Conservation (phyloP, 805 yeast species). For the Cephaloascus albidus region DNA sequence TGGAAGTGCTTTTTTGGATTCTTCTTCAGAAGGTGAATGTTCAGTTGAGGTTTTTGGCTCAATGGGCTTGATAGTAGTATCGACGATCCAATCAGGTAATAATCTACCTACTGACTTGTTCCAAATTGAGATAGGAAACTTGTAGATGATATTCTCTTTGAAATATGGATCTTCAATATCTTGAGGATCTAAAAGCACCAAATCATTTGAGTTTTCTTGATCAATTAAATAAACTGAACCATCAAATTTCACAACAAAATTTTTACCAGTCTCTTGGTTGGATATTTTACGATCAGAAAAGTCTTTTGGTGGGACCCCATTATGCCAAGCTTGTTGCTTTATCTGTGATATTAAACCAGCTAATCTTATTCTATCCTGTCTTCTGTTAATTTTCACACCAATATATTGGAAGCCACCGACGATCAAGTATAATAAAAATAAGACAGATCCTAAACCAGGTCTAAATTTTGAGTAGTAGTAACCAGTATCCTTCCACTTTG, state of each 20-base stretch:
- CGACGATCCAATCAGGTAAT: constrained; percentile 4
- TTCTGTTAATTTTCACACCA: constrained; percentile 41
- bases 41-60: constrained; percentile 1
- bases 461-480: constrained; percentile 58
- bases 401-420: constrained; percentile 51
- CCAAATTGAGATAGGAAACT: constrained; percentile 33
- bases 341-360: constrained; percentile 39
- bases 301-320: constrained; percentile 38
- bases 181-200: constrained; percentile 33
- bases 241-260: constrained; percentile 45
- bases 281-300: constrained; percentile 34
- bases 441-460: constrained; percentile 50
- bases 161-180: constrained; percentile 40
- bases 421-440: constrained; percentile 39
- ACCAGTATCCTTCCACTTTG: constrained; percentile 65
- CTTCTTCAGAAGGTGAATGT: constrained; percentile 4
- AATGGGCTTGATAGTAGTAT: constrained; percentile 2
- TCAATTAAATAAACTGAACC: constrained; percentile 50
- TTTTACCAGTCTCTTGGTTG: constrained; percentile 34
- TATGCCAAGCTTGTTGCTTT: constrained; percentile 48
- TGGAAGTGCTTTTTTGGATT: constrained; percentile 11
- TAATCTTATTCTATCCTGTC: constrained; percentile 51
- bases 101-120: constrained; percentile 32
- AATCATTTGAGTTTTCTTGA: constrained; percentile 24
- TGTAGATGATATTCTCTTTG: constrained; percentile 37